Evolutionary conservation across 2,329 filamentous ascomycete species (phyloP).

Genomic region (Colletotrichum gigasporum): DNA sequence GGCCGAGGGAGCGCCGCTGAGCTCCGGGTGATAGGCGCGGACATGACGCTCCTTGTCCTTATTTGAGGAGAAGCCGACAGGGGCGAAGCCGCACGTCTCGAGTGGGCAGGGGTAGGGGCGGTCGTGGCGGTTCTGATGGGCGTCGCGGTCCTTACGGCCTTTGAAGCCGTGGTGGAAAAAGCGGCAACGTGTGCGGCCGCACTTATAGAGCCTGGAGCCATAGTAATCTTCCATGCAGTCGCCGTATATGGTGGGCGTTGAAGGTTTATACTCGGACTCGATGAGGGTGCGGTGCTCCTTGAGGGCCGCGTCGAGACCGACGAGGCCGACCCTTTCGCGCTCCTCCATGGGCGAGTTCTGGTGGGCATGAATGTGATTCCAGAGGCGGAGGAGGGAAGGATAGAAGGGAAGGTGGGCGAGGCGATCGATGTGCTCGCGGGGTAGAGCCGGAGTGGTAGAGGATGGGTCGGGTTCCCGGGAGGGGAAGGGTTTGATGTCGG

Average conservation of each 20-base stretch:
- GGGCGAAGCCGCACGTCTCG: conserved; percentile 41
- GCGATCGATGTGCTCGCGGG: conserved; percentile 7
- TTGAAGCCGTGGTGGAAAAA: conserved; percentile 54
- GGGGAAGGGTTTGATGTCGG: neutral
- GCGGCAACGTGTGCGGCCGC: conserved; percentile 48
- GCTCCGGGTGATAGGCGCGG: conserved; percentile 38
- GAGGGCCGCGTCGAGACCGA: conserved; percentile 37
- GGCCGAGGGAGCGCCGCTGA: conserved; percentile 28
- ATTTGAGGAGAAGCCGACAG: conserved; percentile 50
- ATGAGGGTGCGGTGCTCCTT: conserved; percentile 40
- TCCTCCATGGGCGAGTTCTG: conserved; percentile 29
- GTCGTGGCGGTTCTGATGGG: conserved; percentile 49
- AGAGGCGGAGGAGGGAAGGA: conserved; percentile 27
- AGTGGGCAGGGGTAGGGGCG: conserved; percentile 49
- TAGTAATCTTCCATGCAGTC: conserved; percentile 42
- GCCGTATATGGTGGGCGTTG: neutral
- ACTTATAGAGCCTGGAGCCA: conserved; percentile 51
- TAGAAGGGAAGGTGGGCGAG: conserved; percentile 34
- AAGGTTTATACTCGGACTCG: conserved; percentile 34
- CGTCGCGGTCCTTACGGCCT: conserved; percentile 39
- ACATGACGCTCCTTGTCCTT: conserved; percentile 48
- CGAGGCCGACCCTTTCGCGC: conserved; percentile 43
- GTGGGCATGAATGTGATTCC: conserved; percentile 35
- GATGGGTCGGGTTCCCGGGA: too few species aligned
- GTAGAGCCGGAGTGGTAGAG: neutral